These are phyloP conservation scores for Viridothelium virens DNA, from an alignment of 495 filamentous ascomycete genomes.

Conservation along the genomic window DNA sequence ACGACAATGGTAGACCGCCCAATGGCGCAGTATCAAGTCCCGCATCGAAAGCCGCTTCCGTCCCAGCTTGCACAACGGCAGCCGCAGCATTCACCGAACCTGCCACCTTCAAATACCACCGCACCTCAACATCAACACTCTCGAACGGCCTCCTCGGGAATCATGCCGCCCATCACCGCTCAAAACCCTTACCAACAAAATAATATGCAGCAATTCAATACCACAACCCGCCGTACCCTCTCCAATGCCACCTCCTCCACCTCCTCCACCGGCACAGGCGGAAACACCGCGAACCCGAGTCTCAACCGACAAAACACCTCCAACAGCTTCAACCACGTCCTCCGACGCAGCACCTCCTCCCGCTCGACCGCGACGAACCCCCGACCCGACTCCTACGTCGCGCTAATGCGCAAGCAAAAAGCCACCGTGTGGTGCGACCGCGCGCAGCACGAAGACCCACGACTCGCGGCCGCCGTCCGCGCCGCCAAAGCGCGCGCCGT, in stretches of 20 bases:
- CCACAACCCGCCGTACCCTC: slow-evolving; percentile 32
- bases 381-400: slow-evolving; percentile 73
- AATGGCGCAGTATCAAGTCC: slow-evolving; percentile 8
- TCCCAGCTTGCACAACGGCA: slow-evolving; percentile 1
- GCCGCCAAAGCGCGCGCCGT: slow-evolving; percentile 77
- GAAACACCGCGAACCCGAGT: slow-evolving; percentile 13
- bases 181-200: not conserved
- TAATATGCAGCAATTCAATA: slow-evolving; percentile 5
- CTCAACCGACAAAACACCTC: slow-evolving; percentile 38
- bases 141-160: slow-evolving; percentile 6
- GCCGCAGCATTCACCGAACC: not conserved
- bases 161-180: not conserved
- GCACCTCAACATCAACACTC: slow-evolving; percentile 7
- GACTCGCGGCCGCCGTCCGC: slow-evolving; percentile 67
- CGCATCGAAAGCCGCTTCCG: slow-evolving; percentile 15
- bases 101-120: not conserved
- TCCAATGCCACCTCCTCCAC: slow-evolving; percentile 41
- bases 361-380: slow-evolving; percentile 58
- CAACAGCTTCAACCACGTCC: slow-evolving; percentile 34
- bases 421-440: slow-evolving; percentile 98
- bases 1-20: slow-evolving; percentile 9
- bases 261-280: slow-evolving; percentile 31
- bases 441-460: slow-evolving; percentile 83
- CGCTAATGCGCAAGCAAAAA: slow-evolving; percentile 89
- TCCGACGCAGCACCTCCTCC: slow-evolving; percentile 64